phyloP scores from a whole-genome alignment of 2,329 filamentous ascomycete species.

The Tolypocladium tropicale region DNA sequence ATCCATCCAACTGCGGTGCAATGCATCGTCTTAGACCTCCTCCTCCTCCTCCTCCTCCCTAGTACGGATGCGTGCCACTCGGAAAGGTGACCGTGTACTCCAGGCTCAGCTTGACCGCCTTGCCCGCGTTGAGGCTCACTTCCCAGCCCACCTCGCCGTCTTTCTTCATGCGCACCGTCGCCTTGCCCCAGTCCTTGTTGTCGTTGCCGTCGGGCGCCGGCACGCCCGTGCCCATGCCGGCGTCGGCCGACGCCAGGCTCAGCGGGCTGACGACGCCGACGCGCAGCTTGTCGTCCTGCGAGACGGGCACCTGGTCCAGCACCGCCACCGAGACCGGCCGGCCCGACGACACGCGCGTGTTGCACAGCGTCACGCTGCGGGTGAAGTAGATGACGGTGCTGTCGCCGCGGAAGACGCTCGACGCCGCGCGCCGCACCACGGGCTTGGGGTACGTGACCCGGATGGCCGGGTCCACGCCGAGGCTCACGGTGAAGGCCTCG shows the following conservation, averaged over 20 bases:
- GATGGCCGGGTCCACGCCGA: constrained; percentile 47
- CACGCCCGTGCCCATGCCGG: constrained; percentile 21
- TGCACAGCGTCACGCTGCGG: constrained; percentile 34
- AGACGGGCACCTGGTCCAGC: constrained; percentile 47
- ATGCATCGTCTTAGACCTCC: too few species aligned
- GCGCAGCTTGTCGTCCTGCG: constrained; percentile 43
- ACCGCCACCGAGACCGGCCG: constrained; percentile 35
- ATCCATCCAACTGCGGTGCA: too few species aligned
- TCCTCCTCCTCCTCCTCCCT: too few species aligned
- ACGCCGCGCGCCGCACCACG: constrained; percentile 35
- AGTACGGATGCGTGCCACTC: constrained; percentile 23
- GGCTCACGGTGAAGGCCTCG: constrained; percentile 37
- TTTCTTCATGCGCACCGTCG: constrained; percentile 37
- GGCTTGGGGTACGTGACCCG: constrained; percentile 42
- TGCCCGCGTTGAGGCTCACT: constrained; percentile 41
- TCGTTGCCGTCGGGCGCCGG: constrained; percentile 11
- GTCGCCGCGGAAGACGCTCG: constrained; percentile 40
- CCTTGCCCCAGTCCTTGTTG: constrained; percentile 36
- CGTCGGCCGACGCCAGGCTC: constrained; percentile 29
- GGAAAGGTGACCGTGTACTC: constrained; percentile 50
- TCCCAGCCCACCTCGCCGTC: constrained; percentile 46
- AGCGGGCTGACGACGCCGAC: constrained; percentile 37
- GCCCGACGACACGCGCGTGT: constrained; percentile 28
- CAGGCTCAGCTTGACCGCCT: constrained; percentile 41
- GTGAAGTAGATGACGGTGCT: constrained; percentile 32